These are phyloP conservation scores for Lactifluus piperatus DNA, from an alignment of 768 basidiomycete genomes.

Conservation along the genomic window DNA sequence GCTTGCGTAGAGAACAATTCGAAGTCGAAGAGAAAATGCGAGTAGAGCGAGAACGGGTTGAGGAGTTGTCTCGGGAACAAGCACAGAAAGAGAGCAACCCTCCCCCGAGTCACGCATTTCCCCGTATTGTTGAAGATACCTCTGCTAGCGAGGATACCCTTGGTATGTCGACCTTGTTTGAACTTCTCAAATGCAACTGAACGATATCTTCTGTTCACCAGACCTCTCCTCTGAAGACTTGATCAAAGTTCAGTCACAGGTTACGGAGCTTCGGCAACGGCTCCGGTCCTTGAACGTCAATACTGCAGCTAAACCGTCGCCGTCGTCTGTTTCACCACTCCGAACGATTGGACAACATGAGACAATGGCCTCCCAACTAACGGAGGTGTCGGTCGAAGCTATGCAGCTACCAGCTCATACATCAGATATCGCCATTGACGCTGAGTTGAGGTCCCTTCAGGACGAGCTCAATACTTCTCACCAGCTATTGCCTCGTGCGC, in stretches of 20 bases:
- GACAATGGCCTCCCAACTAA: slow-evolving; percentile 41
- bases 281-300: slow-evolving; percentile 55
- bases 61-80: not conserved
- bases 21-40: slow-evolving; percentile 17
- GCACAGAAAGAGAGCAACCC: not conserved
- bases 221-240: slow-evolving; percentile 26
- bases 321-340: slow-evolving; percentile 32
- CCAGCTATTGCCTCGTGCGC: slow-evolving; percentile 41
- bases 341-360: slow-evolving; percentile 42
- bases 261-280: slow-evolving; percentile 48
- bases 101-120: not conserved
- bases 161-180: not conserved
- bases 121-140: not conserved
- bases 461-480: slow-evolving; percentile 47
- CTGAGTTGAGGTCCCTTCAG: slow-evolving; percentile 55
- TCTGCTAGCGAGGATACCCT: not conserved
- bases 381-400: slow-evolving; percentile 37
- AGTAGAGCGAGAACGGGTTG: not conserved
- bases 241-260: slow-evolving; percentile 38
- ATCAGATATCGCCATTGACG: slow-evolving; percentile 34
- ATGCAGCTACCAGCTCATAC: slow-evolving; percentile 37
- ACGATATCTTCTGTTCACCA: not conserved
- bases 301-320: slow-evolving; percentile 38
- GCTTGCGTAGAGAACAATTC: slow-evolving; percentile 15
- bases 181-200: not conserved